Percentiles rank a stretch among this genome's conserved stretches.
Conservation (phyloP, 169 alveolate species). For the Babesia divergens region DNA sequence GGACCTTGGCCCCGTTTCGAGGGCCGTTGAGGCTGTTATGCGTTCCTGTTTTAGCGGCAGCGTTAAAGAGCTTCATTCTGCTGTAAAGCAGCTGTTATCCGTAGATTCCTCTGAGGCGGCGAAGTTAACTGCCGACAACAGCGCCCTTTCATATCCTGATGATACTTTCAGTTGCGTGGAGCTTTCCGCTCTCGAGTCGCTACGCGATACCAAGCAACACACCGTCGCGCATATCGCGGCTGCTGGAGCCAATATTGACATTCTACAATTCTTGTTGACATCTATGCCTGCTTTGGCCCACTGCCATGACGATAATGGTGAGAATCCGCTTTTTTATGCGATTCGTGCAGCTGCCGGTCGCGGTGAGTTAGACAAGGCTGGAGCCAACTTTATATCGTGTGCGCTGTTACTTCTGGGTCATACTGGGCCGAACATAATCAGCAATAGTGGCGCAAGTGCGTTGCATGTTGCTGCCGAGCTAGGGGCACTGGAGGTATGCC, state of each 20-base stretch:
- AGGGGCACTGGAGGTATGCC: conserved; percentile 31
- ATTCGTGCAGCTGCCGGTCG: conserved; percentile 41
- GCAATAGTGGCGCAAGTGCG: conserved; percentile 52
- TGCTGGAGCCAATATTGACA: conserved; percentile 62
- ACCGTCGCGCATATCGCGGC: conserved; percentile 64
- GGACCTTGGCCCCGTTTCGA: conserved; percentile 18
- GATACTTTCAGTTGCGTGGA: conserved; percentile 32
- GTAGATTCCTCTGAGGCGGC: conserved; percentile 28
- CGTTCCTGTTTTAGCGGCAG: conserved; percentile 46
- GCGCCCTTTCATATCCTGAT: neutral
- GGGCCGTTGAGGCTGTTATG: conserved; percentile 45
- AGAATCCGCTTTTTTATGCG: conserved; percentile 55
- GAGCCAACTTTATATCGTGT: conserved; percentile 17
- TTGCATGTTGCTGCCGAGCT: conserved; percentile 52
- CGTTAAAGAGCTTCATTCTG: conserved; percentile 32
- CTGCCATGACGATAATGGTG: conserved; percentile 48
- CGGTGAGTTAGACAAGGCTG: neutral
- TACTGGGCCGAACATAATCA: conserved; percentile 38
- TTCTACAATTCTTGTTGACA: conserved; percentile 38
- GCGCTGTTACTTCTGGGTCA: conserved; percentile 41
- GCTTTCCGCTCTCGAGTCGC: conserved; percentile 49
- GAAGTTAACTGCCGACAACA: neutral
- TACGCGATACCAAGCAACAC: conserved; percentile 53
- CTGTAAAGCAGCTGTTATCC: conserved; percentile 16
- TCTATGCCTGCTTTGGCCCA: conserved; percentile 47